Conservation (phyloP, 805 yeast genomes). For the Lachancea thermotolerans region DNA sequence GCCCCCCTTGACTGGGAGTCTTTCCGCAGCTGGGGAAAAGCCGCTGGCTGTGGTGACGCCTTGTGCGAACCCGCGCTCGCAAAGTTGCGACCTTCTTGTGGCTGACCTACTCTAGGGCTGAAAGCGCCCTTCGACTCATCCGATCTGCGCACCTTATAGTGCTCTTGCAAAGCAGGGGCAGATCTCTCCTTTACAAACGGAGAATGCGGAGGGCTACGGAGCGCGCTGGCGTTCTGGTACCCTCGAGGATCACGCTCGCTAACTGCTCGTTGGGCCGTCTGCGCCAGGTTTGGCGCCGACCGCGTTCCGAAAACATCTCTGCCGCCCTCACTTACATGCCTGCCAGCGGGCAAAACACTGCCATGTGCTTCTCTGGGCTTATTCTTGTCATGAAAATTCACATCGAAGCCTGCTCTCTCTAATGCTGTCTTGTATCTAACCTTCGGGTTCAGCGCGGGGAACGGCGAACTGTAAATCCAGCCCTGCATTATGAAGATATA, state of each 20-base stretch:
- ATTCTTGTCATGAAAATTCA: slow-evolving; percentile 12
- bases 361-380: not conserved
- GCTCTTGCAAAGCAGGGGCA: not conserved
- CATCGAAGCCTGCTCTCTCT: slow-evolving; percentile 79
- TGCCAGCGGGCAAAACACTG: not conserved
- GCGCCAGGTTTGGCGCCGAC: not conserved
- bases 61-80: too few species aligned
- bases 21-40: too few species aligned
- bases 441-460: slow-evolving; percentile 63
- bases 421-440: slow-evolving; percentile 61
- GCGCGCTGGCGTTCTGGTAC: not conserved
- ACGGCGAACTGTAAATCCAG: slow-evolving; percentile 36
- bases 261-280: not conserved
- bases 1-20: too few species aligned
- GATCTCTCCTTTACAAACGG: not conserved
- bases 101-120: too few species aligned
- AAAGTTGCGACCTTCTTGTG: too few species aligned
- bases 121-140: not conserved
- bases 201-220: not conserved
- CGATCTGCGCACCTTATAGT: not conserved
- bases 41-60: too few species aligned
- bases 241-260: not conserved
- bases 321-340: slow-evolving; percentile 5
- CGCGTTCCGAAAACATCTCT: not conserved
- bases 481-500: slow-evolving; percentile 3